Conservation (phyloP, 2,329 filamentous ascomycete species). For the Epichloe sp. region DNA sequence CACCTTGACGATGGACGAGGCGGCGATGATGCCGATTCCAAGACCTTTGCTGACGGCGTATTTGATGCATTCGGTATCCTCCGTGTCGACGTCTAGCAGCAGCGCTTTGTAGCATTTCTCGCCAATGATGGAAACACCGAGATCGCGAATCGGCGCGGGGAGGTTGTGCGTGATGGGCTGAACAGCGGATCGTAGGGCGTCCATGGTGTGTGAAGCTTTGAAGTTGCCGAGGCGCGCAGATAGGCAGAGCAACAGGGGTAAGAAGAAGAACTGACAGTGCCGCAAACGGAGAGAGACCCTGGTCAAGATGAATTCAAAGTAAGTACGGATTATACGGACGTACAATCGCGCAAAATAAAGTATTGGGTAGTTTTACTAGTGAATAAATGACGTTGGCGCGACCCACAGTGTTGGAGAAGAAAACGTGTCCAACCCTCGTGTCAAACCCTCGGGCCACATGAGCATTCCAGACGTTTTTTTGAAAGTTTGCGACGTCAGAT, state of each 20-base stretch:
- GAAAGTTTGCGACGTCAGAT: too few species aligned
- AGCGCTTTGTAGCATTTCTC: constrained; percentile 73
- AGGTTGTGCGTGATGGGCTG: constrained; percentile 56
- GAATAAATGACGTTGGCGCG: not conserved
- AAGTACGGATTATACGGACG: too few species aligned
- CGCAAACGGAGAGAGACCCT: too few species aligned
- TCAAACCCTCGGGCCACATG: not conserved
- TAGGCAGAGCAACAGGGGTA: too few species aligned
- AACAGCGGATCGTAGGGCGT: constrained; percentile 46
- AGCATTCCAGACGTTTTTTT: too few species aligned
- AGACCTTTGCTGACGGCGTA: constrained; percentile 85
- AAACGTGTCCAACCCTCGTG: not conserved
- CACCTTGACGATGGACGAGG: constrained; percentile 85
- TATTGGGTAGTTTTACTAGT: too few species aligned
- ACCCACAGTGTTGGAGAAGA: not conserved
- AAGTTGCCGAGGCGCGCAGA: not conserved
- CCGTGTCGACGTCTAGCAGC: constrained; percentile 70
- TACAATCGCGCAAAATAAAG: too few species aligned
- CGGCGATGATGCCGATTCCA: constrained; percentile 84
- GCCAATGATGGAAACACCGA: constrained; percentile 70
- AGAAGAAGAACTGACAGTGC: not conserved
- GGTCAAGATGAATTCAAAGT: too few species aligned
- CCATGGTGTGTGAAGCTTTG: constrained; percentile 31
- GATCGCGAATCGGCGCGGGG: constrained; percentile 64
- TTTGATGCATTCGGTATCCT: constrained; percentile 68